Percentiles rank a stretch among this genome's conserved stretches.
Conservation (phyloP, 1,284 basidiomycete species). For the Cryptococcus deneoformans region DNA sequence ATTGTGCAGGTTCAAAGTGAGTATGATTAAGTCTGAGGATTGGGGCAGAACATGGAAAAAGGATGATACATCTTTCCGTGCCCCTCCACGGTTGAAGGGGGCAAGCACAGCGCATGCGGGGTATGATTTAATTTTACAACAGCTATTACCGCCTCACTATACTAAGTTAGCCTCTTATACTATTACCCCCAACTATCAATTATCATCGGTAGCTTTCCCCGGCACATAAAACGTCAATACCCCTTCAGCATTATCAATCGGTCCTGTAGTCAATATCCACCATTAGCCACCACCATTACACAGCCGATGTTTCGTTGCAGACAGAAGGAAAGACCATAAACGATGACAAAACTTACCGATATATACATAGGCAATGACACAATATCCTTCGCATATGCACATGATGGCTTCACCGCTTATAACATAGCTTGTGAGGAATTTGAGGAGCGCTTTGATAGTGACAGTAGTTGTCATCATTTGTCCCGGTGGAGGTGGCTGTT, state of each 20-base stretch:
- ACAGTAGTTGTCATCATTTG: constrained; percentile 66
- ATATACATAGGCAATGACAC: constrained; percentile 85
- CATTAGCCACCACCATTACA: background rate
- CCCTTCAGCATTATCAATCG: constrained; percentile 73
- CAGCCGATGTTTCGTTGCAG: background rate
- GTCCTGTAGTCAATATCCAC: constrained; percentile 48
- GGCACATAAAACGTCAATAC: constrained; percentile 89
- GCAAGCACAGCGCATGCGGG: too few relatives aligned
- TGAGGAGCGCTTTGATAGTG: constrained; percentile 70
- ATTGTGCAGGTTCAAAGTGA: too few relatives aligned
- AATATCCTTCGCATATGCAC: constrained; percentile 79
- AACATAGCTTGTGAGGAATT: constrained; percentile 77
- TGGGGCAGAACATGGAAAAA: too few relatives aligned
- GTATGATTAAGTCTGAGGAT: too few relatives aligned
- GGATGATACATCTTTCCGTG: too few relatives aligned
- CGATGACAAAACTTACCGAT: constrained; percentile 55
- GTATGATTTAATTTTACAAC: too few relatives aligned
- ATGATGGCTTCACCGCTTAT: constrained; percentile 85
- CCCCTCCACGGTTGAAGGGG: too few relatives aligned
- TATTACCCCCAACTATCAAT: background rate
- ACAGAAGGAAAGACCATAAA: too few relatives aligned
- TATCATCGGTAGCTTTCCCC: constrained; percentile 28
- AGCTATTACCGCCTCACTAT: too few relatives aligned
- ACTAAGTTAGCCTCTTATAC: too few relatives aligned
- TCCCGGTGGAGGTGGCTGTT: constrained; percentile 51